A percentile compares a stretch with the other conserved stretches of the same genome.
Evolutionary conservation across 441 rosid genomes (phyloP).

Genomic region (Bruguiera hainesii): DNA sequence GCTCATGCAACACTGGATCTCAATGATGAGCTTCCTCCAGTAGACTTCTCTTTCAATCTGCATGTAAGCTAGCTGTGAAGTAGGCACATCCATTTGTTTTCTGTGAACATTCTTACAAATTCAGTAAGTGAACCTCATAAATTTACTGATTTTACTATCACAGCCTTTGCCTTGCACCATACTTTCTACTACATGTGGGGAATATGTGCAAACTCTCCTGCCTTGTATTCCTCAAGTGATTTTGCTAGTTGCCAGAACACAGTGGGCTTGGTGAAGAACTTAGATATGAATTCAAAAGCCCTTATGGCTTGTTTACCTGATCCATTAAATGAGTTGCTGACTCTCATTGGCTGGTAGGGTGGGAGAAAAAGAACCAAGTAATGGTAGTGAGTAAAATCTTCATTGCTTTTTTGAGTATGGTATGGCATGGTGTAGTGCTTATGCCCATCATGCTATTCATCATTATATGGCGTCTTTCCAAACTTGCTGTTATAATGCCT

Average conservation of each 20-base stretch:
- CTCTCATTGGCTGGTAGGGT: too few relatives aligned
- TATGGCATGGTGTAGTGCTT: too few relatives aligned
- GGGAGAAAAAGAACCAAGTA: too few relatives aligned
- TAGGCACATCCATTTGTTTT: not conserved
- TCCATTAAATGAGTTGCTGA: too few relatives aligned
- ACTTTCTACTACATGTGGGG: not conserved
- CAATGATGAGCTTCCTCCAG: not conserved
- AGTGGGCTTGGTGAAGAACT: too few relatives aligned
- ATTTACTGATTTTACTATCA: not conserved
- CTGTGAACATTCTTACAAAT: not conserved
- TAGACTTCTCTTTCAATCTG: not conserved
- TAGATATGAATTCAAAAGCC: too few relatives aligned
- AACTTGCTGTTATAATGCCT: too few relatives aligned
- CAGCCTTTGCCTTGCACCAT: not conserved
- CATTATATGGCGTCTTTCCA: too few relatives aligned
- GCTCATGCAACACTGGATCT: not conserved
- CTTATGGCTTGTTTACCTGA: too few relatives aligned
- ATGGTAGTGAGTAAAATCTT: too few relatives aligned
- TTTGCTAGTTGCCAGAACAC: not conserved
- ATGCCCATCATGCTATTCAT: too few relatives aligned
- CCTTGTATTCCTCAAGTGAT: not conserved
- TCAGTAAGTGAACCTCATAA: not conserved
- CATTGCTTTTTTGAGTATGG: too few relatives aligned
- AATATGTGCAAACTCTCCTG: not conserved
- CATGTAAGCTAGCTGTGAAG: not conserved